These are phyloP conservation scores for Calonectria montana DNA, from an alignment of 2,329 filamentous ascomycete genomes.

Conservation along the genomic window DNA sequence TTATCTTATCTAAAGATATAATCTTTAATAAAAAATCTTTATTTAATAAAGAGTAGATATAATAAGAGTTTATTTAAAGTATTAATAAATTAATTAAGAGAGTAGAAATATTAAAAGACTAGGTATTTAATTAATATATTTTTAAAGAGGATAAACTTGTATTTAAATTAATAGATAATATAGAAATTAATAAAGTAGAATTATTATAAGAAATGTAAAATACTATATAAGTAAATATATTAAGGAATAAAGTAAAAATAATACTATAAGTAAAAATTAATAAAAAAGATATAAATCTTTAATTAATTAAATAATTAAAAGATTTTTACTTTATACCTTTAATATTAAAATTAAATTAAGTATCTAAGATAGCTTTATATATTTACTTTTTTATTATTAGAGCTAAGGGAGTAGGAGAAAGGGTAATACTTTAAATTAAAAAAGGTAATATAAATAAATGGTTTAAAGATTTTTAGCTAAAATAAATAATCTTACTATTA, in stretches of 20 bases:
- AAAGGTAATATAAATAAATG: no score
- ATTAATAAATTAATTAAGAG: not conserved
- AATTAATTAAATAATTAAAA: not conserved
- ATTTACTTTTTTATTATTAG: not conserved
- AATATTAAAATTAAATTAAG: no score
- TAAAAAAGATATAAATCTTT: not conserved
- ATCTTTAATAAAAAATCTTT: no score
- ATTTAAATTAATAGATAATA: not conserved
- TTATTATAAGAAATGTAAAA: no score
- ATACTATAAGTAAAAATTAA: not conserved
- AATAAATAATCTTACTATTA: no score
- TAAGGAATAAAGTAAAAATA: not conserved
- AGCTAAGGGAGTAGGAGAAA: not conserved
- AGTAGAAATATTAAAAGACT: not conserved
- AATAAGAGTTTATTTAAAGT: no score
- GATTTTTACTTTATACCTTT: not conserved
- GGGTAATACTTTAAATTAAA: no score
- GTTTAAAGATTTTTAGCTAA: no score
- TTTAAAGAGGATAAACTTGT: not conserved
- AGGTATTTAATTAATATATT: not conserved
- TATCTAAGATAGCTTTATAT: not conserved
- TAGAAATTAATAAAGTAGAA: no score
- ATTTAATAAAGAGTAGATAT: no score
- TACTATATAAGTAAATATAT: no score
- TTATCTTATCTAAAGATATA: no score